These are phyloP conservation scores for Mesembryanthemum crystallinum DNA, from an alignment of 148 eudicot species.

Conservation along the genomic window DNA sequence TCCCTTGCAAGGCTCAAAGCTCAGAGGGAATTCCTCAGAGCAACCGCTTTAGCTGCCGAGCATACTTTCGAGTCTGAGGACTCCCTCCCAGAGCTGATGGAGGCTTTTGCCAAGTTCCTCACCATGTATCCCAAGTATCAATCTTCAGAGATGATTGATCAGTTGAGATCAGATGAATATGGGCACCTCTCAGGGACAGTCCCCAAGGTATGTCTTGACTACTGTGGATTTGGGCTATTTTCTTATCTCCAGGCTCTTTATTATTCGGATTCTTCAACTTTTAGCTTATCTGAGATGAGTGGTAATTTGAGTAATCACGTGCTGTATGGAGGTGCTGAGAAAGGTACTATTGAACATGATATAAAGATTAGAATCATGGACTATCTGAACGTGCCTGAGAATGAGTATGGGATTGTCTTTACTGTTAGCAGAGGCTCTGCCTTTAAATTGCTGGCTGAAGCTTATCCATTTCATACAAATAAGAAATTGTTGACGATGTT, in stretches of 20 bases:
- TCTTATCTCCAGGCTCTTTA: slow-evolving; percentile 77
- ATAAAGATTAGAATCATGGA: slow-evolving; percentile 81
- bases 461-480: slow-evolving; percentile 94
- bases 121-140: slow-evolving; percentile 84
- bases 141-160: slow-evolving; percentile 79
- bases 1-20: slow-evolving; percentile 75
- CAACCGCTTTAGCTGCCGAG: slow-evolving; percentile 91
- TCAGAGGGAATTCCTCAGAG: slow-evolving; percentile 80
- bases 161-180: slow-evolving; percentile 81
- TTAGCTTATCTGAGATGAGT: slow-evolving; percentile 89
- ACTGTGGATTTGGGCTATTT: slow-evolving; percentile 97
- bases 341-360: slow-evolving; percentile 87
- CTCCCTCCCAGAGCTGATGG: slow-evolving; percentile 58
- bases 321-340: slow-evolving; percentile 86
- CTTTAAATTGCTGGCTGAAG: slow-evolving; percentile 84
- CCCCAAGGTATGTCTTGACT: slow-evolving; percentile 91
- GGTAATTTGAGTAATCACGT: slow-evolving; percentile 94
- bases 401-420: slow-evolving; percentile 89
- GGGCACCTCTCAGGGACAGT: slow-evolving; percentile 51
- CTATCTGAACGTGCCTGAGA: slow-evolving; percentile 92
- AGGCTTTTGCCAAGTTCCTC: slow-evolving; percentile 76
- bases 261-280: slow-evolving; percentile 80
- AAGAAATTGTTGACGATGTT: slow-evolving; percentile 92
- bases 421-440: slow-evolving; percentile 98
- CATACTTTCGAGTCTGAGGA: slow-evolving; percentile 55